Percentiles rank a stretch among this genome's conserved stretches.
These are phyloP conservation scores for Monosporascus cannonballus DNA, from an alignment of 2,329 filamentous ascomycete genomes.

Conservation along the genomic window DNA sequence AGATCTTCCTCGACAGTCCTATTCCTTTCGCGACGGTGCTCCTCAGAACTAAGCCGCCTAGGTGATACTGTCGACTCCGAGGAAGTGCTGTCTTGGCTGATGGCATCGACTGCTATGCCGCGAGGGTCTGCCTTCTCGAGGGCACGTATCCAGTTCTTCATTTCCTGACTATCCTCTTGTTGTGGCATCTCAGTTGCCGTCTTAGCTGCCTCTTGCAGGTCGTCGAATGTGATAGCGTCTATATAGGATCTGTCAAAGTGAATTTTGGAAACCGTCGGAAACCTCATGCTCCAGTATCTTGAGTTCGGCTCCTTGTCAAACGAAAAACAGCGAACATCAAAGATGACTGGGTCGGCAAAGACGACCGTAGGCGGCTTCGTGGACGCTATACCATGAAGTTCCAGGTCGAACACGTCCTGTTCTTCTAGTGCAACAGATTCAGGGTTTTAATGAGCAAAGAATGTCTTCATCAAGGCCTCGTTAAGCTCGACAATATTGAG, in stretches of 20 bases:
- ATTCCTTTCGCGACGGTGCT: background rate
- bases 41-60: background rate
- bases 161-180: constrained; percentile 54
- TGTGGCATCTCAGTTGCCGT: constrained; percentile 44
- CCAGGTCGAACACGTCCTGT: constrained; percentile 37
- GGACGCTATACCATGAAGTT: constrained; percentile 38
- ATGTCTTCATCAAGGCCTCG: constrained; percentile 40
- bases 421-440: constrained; percentile 30
- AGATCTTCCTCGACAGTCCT: background rate
- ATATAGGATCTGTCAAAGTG: constrained; percentile 67
- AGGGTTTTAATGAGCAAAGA: constrained; percentile 44
- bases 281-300: constrained; percentile 68
- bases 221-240: constrained; percentile 62
- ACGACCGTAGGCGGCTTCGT: constrained; percentile 40
- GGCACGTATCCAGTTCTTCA: constrained; percentile 52
- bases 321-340: constrained; percentile 73
- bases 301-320: constrained; percentile 69
- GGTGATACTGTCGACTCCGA: constrained; percentile 20
- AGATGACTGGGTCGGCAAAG: constrained; percentile 68
- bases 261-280: constrained; percentile 69
- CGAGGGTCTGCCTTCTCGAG: constrained; percentile 50
- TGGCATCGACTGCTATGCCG: constrained; percentile 34
- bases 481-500: constrained; percentile 58
- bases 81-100: constrained; percentile 38
- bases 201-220: constrained; percentile 62